phyloP scores from a whole-genome alignment of 2,329 filamentous ascomycete genomes.

The Daldinia sp. region DNA sequence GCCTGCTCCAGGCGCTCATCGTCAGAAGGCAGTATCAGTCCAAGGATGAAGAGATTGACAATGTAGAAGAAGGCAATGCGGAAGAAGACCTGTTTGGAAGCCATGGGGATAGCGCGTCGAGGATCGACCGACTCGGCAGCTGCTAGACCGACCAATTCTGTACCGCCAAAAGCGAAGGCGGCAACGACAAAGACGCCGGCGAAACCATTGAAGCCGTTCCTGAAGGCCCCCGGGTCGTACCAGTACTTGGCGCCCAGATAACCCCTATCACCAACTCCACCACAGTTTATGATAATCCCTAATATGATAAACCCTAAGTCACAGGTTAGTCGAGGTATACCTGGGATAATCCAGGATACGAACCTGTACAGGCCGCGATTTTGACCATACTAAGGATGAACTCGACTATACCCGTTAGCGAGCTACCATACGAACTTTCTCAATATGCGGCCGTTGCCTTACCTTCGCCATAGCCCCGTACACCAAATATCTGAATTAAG shows the following conservation, averaged over 20 bases:
- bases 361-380: conserved; percentile 3
- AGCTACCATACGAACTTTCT: too few species aligned
- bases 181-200: conserved; percentile 65
- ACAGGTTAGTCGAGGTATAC: background rate
- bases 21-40: conserved; percentile 60
- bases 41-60: conserved; percentile 63
- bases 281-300: conserved; percentile 69
- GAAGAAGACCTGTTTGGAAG: conserved; percentile 67
- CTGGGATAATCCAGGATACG: background rate
- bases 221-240: conserved; percentile 67
- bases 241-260: conserved; percentile 73
- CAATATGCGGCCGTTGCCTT: conserved; percentile 45
- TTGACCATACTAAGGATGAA: conserved; percentile 4
- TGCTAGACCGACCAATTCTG: conserved; percentile 65
- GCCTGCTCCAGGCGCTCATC: conserved; percentile 57
- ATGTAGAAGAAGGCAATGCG: conserved; percentile 66
- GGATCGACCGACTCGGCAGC: conserved; percentile 65
- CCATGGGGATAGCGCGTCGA: conserved; percentile 61
- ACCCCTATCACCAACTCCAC: conserved; percentile 66
- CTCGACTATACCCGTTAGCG: conserved; percentile 3
- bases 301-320: conserved; percentile 71
- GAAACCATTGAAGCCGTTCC: conserved; percentile 64
- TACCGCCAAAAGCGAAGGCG: conserved; percentile 65
- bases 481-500: conserved; percentile 67
- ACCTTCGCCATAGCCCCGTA: conserved; percentile 67